A percentile compares a stretch with the other conserved stretches of the same genome.
These are phyloP conservation scores for Solanum phureja DNA, from an alignment of 257 asterid species.

Conservation along the genomic window DNA sequence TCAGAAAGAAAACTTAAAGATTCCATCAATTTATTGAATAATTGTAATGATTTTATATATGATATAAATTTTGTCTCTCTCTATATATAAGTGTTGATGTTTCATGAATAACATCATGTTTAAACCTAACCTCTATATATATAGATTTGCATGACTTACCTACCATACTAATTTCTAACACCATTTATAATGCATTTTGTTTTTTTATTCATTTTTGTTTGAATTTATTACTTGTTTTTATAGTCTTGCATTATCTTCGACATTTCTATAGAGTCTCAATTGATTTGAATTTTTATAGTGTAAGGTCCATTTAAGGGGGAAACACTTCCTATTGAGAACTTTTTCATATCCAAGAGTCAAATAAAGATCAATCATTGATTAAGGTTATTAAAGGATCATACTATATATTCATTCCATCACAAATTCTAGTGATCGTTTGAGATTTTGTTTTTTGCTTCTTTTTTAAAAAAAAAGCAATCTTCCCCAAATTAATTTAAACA, in stretches of 20 bases:
- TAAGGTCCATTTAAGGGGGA: not conserved
- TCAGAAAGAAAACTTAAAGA: not conserved
- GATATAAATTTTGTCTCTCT: not conserved
- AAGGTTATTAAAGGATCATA: not conserved
- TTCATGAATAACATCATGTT: not conserved
- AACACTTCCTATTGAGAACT: not conserved
- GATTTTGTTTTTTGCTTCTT: too few relatives aligned
- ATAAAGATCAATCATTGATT: not conserved
- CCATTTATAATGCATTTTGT: not conserved
- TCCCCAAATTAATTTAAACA: too few relatives aligned
- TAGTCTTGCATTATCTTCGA: not conserved
- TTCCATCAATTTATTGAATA: not conserved
- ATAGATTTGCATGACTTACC: constrained; percentile 36
- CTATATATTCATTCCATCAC: not conserved
- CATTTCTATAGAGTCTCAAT: not conserved
- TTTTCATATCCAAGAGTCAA: accelerated
- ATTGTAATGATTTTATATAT: not conserved
- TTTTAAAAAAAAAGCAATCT: too few relatives aligned
- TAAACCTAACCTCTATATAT: not conserved
- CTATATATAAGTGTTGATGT: not conserved
- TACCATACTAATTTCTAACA: not conserved
- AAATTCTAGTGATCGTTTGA: not conserved
- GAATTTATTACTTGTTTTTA: not conserved
- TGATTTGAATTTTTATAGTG: too few relatives aligned
- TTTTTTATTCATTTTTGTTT: not conserved